Evolutionary conservation across 2,329 filamentous ascomycete species (phyloP).

Genomic region (Arthrobotrys megalospora): DNA sequence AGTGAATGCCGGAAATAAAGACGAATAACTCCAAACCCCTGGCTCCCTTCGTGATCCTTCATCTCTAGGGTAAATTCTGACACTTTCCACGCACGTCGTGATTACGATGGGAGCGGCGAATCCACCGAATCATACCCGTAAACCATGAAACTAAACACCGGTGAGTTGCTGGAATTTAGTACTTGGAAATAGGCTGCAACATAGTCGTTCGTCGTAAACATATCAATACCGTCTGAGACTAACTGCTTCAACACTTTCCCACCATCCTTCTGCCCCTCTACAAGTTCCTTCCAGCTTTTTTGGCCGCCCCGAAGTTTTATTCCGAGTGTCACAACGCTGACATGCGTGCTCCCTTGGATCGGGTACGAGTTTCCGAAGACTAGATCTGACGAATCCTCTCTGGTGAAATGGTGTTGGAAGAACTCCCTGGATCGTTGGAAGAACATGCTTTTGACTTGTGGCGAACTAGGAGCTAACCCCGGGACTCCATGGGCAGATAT

Average conservation of each 20-base stretch:
- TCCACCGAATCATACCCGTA: slow-evolving; percentile 53
- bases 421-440: slow-evolving; percentile 48
- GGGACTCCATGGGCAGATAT: slow-evolving; percentile 37
- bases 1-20: background rate
- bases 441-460: slow-evolving; percentile 47
- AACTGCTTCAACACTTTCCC: slow-evolving; percentile 37
- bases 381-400: slow-evolving; percentile 45
- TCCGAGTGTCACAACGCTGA: slow-evolving; percentile 51
- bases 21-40: slow-evolving; percentile 51
- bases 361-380: slow-evolving; percentile 56
- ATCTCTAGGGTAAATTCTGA: background rate
- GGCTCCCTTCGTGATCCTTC: background rate
- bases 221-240: slow-evolving; percentile 33
- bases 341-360: slow-evolving; percentile 27
- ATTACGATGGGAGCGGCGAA: slow-evolving; percentile 34
- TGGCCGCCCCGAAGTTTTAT: slow-evolving; percentile 45
- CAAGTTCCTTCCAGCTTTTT: slow-evolving; percentile 43
- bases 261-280: slow-evolving; percentile 32
- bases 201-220: slow-evolving; percentile 43
- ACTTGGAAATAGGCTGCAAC: slow-evolving; percentile 52
- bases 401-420: slow-evolving; percentile 48
- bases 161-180: background rate
- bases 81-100: background rate
- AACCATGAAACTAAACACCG: slow-evolving; percentile 51
- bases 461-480: slow-evolving; percentile 36